Conservation (phyloP, 2,329 filamentous ascomycete species). For the Calonectria pteridis region DNA sequence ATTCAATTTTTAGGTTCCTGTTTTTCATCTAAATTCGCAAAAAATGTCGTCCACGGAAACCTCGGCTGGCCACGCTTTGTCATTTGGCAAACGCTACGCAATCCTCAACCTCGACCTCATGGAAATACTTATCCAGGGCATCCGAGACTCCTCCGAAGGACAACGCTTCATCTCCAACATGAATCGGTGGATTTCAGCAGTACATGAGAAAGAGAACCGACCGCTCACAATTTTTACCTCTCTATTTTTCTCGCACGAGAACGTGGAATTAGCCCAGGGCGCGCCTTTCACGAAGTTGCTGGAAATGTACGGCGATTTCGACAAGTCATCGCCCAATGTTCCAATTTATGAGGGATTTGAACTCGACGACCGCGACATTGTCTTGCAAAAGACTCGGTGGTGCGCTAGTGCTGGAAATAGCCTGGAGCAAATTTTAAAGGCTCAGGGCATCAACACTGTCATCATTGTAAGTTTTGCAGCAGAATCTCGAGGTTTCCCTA, state of each 20-base stretch:
- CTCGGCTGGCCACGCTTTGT: neutral
- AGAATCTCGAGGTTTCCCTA: no score
- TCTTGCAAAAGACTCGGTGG: slow-evolving; percentile 55
- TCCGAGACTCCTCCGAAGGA: slow-evolving; percentile 47
- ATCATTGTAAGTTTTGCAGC: neutral
- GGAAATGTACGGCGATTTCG: neutral
- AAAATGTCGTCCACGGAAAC: neutral
- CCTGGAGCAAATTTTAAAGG: slow-evolving; percentile 54
- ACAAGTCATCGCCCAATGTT: slow-evolving; percentile 35
- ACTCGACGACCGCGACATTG: slow-evolving; percentile 49
- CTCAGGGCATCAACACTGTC: slow-evolving; percentile 1
- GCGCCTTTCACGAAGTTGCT: neutral
- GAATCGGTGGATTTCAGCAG: neutral
- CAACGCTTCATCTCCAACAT: neutral
- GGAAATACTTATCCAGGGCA: slow-evolving; percentile 49
- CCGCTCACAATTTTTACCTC: slow-evolving; percentile 4
- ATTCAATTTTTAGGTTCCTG: no score
- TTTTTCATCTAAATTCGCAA: no score
- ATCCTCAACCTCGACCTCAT: slow-evolving; percentile 55
- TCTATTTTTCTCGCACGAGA: neutral
- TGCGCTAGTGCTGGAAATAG: slow-evolving; percentile 55
- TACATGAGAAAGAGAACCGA: neutral
- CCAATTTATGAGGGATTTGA: slow-evolving; percentile 50
- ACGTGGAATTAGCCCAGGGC: neutral
- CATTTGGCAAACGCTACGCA: slow-evolving; percentile 27